Base-by-base conservation (phyloP, 441 rosid species). In the Erodium texanum region DNA sequence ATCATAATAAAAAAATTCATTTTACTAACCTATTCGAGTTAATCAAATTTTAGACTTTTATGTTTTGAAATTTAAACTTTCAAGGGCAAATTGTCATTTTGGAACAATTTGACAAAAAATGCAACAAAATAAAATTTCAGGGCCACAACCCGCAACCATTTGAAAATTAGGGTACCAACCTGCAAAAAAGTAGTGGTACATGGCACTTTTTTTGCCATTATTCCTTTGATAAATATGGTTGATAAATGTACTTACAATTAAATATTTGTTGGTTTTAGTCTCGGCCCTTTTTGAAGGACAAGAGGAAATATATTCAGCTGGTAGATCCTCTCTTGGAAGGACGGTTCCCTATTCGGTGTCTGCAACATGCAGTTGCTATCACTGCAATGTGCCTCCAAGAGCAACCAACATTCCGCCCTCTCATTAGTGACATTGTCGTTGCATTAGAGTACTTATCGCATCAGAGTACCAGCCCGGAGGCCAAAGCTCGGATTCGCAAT, bases 301-400 rank as follows among this genome's bases (percentile, higher is more conserved):
- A 85, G 69, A 89, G 89, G 83, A 88, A 86, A 82, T 93, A 82
- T 66, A 65, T 66, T 22, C 76, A 71, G 32, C 52, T 93, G 73
- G 97, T 82, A 48, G 99, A 93, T 79, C 99, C 99, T 14, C 68
- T 78, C 43, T 71, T 91, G 67, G 81, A 81, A 71, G 96, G 96
- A 56, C 74, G 71, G 19, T 93, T 80, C 68, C 93, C 99, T 50
- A 84, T 82, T 9, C 84, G 95, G 11, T 91, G 96, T 81, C 79
- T 93, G 75, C 92, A 89, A 83, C 92, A 93, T 50, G 90, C 97
- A 32, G 77, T 91, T 58, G 99, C 97, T 16, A 79, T 93, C 7
- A 84, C 93, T 2, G 89, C 95, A 23, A 93, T 93, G 99, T 91
- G 99, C 78, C 84, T 93, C 15, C 86, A 88, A 27, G 97, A 93